These are phyloP conservation scores for Fusarium austroafricanum DNA, from an alignment of 2,329 filamentous ascomycete genomes.

Conservation along the genomic window DNA sequence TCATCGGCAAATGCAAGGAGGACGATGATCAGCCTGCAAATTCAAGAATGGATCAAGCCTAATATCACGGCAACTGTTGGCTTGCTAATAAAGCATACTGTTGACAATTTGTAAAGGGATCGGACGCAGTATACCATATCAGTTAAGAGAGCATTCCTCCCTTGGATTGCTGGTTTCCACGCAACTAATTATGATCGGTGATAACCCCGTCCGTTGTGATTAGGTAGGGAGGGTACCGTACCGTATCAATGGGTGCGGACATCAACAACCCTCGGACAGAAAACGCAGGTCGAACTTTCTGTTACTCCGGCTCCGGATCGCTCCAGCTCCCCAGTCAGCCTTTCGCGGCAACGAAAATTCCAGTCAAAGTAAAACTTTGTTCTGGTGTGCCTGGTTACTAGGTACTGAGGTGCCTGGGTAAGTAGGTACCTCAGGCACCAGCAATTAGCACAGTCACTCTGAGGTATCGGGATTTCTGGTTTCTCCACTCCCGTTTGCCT, in stretches of 20 bases:
- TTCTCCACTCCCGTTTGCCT: not conserved
- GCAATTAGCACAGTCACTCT: too few species aligned
- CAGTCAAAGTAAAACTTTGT: constrained; percentile 14
- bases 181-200: constrained; percentile 6
- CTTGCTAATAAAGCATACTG: not conserved
- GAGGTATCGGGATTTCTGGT: not conserved
- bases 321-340: not conserved
- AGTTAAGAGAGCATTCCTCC: constrained; percentile 7
- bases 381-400: constrained; percentile 9
- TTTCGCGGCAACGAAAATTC: constrained; percentile 35
- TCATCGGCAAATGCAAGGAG: constrained; percentile 5
- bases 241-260: too few species aligned
- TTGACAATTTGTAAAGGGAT: not conserved
- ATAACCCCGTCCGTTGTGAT: constrained; percentile 10
- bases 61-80: constrained; percentile 1
- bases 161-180: constrained; percentile 2
- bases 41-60: constrained; percentile 16
- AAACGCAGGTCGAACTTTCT: constrained; percentile 3
- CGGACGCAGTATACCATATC: not conserved
- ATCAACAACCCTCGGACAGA: too few species aligned
- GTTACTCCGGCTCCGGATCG: constrained; percentile 13
- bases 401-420: too few species aligned
- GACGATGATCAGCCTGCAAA: constrained; percentile 10
- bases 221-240: not conserved
- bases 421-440: constrained; percentile 17